phyloP scores from a whole-genome alignment of 352 stramenopile species.

The Phytopythium delawarense region DNA sequence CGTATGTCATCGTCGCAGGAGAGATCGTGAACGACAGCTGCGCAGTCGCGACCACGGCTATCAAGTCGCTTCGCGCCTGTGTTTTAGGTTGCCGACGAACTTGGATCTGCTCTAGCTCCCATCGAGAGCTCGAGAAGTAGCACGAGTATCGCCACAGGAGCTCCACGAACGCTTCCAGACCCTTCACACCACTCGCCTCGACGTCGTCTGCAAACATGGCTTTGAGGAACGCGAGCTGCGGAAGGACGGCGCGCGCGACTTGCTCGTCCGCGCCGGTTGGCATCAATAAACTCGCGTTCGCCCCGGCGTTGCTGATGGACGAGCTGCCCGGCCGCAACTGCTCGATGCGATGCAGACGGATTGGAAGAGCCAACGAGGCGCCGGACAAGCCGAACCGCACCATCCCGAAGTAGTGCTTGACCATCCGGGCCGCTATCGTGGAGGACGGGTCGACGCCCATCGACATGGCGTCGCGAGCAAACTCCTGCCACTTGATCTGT shows the following conservation, averaged over 20 bases:
- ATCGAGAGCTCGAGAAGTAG: conserved; percentile 19
- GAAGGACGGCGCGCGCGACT: not conserved
- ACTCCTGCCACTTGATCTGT: conserved; percentile 18
- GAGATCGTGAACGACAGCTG: conserved; percentile 14
- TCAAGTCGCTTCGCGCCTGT: not conserved
- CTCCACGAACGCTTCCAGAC: conserved; percentile 12
- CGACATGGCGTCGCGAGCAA: not conserved
- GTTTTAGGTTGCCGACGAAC: not conserved
- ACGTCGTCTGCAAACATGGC: conserved; percentile 19
- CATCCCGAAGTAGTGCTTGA: not conserved
- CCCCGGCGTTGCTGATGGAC: not conserved
- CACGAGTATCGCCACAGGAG: conserved; percentile 23
- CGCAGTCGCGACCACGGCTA: conserved; percentile 12
- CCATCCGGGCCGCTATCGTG: not conserved
- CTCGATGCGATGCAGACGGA: not conserved
- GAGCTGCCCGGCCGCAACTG: not conserved
- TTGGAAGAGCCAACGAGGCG: not conserved
- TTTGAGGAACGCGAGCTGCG: conserved; percentile 22
- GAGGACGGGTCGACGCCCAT: not conserved
- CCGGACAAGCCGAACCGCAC: not conserved
- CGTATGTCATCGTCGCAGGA: conserved; percentile 4
- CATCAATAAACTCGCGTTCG: not conserved
- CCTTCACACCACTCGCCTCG: conserved; percentile 10
- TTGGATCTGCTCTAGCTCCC: conserved; percentile 21
- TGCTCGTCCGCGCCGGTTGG: not conserved